Evolutionary conservation across 768 basidiomycete species (phyloP).

Genomic region (Tulasnella sp.): DNA sequence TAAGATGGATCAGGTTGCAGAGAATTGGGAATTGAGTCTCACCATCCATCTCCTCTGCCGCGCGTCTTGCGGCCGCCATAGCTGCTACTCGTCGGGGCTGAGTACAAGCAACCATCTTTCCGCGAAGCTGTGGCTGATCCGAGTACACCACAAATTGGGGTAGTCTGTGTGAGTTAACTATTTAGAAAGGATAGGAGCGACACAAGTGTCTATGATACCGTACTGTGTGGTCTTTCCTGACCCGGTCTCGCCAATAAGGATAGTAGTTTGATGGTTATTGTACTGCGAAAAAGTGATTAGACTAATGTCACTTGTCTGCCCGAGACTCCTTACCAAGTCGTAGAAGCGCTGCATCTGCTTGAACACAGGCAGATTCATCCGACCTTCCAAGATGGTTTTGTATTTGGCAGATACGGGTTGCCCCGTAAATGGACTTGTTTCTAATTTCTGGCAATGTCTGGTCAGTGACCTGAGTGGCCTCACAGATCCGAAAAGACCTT

Average conservation of each 20-base stretch:
- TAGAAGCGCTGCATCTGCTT: constrained; percentile 89
- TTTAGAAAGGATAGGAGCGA: neutral
- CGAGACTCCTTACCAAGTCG: constrained; percentile 52
- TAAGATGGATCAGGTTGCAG: too few species aligned
- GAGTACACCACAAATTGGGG: constrained; percentile 4
- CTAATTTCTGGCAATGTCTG: neutral
- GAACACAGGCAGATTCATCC: constrained; percentile 86
- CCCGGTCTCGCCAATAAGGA: neutral
- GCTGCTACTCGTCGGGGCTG: constrained; percentile 37
- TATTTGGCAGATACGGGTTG: constrained; percentile 65
- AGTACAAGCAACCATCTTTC: constrained; percentile 31
- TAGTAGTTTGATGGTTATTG: neutral
- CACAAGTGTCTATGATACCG: neutral
- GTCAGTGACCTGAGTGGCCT: neutral
- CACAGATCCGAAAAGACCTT: neutral
- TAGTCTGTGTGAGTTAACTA: neutral
- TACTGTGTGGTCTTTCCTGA: neutral
- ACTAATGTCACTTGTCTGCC: constrained; percentile 20
- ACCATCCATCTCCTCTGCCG: constrained; percentile 32
- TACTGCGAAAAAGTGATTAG: neutral
- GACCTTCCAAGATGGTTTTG: constrained; percentile 69
- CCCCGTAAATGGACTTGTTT: constrained; percentile 74
- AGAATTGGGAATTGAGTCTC: neutral
- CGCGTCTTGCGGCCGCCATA: constrained; percentile 32
- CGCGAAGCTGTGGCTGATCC: constrained; percentile 33